phyloP scores from a whole-genome alignment of 2,329 filamentous ascomycete genomes.

The Ceratocystis diversiconidia region DNA sequence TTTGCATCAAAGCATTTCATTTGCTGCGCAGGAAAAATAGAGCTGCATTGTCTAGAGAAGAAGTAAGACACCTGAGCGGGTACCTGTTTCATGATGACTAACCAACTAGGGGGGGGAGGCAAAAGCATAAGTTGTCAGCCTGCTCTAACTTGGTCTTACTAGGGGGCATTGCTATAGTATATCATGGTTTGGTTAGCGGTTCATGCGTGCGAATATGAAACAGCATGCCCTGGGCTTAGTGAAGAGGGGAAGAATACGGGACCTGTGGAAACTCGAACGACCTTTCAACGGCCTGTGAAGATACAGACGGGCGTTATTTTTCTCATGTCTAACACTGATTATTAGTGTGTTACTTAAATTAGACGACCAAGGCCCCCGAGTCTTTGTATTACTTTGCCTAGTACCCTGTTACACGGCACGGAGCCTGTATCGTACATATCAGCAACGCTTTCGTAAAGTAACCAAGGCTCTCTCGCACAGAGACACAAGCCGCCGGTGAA shows the following conservation, averaged over 20 bases:
- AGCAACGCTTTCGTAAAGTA: no score
- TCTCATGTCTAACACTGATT: not conserved
- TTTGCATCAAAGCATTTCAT: not conserved
- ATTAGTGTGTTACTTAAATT: not conserved
- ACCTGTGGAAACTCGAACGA: not conserved
- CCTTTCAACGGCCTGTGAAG: no score
- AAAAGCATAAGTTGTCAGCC: not conserved
- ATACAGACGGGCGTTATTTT: not conserved
- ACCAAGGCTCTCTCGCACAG: not conserved
- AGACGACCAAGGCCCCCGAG: not conserved
- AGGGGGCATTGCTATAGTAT: not conserved
- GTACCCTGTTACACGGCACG: not conserved
- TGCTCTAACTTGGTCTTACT: not conserved
- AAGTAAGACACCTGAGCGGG: not conserved
- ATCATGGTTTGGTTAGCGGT: not conserved
- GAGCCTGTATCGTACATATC: not conserved
- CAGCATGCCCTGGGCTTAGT: not conserved
- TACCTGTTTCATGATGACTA: not conserved
- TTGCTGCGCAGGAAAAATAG: not conserved
- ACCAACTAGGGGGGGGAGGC: not conserved
- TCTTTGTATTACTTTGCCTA: not conserved
- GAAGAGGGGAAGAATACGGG: not conserved
- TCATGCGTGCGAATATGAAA: conserved; percentile 3
- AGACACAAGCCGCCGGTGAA: not conserved
- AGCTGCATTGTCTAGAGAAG: not conserved